Percentiles rank a stretch among this genome's conserved stretches.
Conservation (phyloP, 192 early-diverging fungal species). For the Linnemannia hyalina region DNA sequence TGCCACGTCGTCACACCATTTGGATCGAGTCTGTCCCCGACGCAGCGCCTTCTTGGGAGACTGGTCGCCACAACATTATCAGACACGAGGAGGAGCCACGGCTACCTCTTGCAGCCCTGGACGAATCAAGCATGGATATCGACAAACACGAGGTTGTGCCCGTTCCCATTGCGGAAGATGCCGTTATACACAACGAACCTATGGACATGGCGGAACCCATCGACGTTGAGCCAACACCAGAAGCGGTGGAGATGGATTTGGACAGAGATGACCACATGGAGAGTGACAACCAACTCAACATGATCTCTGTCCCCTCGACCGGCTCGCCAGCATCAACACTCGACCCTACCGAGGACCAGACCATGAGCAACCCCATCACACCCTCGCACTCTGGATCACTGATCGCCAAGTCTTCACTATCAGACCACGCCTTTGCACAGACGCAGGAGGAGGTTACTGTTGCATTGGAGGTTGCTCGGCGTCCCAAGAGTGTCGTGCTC, state of each 20-base stretch:
- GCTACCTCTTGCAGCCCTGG: slow-evolving; percentile 5
- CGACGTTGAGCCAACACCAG: slow-evolving; percentile 25
- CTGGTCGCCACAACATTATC: slow-evolving; percentile 10
- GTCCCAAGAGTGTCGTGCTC: slow-evolving; percentile 22
- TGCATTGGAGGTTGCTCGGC: slow-evolving; percentile 16
- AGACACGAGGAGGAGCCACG: slow-evolving; percentile 17
- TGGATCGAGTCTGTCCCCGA: slow-evolving; percentile 49
- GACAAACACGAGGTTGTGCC: slow-evolving; percentile 21
- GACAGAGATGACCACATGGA: slow-evolving; percentile 41
- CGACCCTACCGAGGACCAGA: slow-evolving; percentile 18
- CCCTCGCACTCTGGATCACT: slow-evolving; percentile 33
- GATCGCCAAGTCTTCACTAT: slow-evolving; percentile 22
- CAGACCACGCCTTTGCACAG: slow-evolving; percentile 13
- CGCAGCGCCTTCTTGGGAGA: slow-evolving; percentile 41
- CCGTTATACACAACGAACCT: slow-evolving; percentile 14
- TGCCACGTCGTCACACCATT: slow-evolving; percentile 52
- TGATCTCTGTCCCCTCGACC: slow-evolving; percentile 37
- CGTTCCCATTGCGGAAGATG: neutral
- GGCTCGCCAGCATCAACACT: slow-evolving; percentile 37
- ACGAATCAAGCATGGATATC: slow-evolving; percentile 45
- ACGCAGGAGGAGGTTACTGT: slow-evolving; percentile 19
- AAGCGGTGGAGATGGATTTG: neutral
- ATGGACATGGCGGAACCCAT: slow-evolving; percentile 32
- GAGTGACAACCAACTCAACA: slow-evolving; percentile 35
- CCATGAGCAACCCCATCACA: slow-evolving; percentile 19